Evolutionary conservation across 257 asterid genomes (phyloP).

Genomic region (Prunella vulgaris): DNA sequence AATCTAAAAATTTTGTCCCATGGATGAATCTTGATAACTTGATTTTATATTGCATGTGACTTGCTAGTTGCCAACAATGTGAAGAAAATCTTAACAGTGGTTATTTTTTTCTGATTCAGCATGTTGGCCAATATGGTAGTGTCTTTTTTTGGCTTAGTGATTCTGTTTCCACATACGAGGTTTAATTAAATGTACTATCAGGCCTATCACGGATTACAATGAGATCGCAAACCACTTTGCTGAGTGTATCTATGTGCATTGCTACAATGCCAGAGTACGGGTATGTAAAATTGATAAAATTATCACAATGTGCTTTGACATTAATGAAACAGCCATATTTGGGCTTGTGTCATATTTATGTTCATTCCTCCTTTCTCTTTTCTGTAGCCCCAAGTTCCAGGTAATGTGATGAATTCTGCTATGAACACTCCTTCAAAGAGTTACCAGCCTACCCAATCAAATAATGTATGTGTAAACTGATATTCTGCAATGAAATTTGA

Average conservation of each 20-base stretch:
- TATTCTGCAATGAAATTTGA: slow-evolving; percentile 1
- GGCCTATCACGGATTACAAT: slow-evolving; percentile 73
- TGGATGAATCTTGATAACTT: neutral
- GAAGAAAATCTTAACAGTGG: neutral
- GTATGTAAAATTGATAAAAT: slow-evolving; percentile 34
- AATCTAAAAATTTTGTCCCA: neutral
- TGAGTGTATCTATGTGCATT: slow-evolving; percentile 74
- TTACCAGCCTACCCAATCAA: slow-evolving; percentile 46
- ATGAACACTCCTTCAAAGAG: slow-evolving; percentile 58
- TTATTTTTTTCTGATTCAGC: neutral
- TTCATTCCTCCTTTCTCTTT: slow-evolving; percentile 2
- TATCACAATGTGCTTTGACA: neutral
- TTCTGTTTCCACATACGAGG: slow-evolving; percentile 3
- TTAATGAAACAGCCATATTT: neutral
- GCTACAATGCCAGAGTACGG: slow-evolving; percentile 63
- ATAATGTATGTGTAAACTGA: slow-evolving; percentile 38
- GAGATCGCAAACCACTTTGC: slow-evolving; percentile 86
- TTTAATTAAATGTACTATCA: slow-evolving; percentile 28
- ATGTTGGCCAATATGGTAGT: neutral
- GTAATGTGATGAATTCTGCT: slow-evolving; percentile 44
- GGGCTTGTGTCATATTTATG: neutral
- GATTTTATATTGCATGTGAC: neutral
- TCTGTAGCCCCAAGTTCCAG: slow-evolving; percentile 36
- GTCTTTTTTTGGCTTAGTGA: slow-evolving; percentile 6
- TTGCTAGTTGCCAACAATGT: neutral